phyloP scores from a whole-genome alignment of 768 basidiomycete species.

The Trametes cingulata region DNA sequence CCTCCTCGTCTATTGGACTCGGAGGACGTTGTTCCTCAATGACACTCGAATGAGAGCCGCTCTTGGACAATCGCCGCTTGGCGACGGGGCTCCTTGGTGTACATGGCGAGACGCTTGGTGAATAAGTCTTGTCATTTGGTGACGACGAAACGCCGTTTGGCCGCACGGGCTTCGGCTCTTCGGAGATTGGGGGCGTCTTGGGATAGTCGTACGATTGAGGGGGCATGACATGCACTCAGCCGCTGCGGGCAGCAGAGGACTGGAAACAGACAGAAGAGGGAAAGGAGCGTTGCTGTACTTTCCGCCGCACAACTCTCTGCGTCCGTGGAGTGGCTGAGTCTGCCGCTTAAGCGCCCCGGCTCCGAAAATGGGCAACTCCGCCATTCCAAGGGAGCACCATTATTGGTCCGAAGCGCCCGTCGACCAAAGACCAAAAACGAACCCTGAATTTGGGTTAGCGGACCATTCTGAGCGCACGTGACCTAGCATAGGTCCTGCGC shows the following conservation, averaged over 20 bases:
- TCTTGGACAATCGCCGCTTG: constrained; percentile 6
- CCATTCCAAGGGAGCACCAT: too few species aligned
- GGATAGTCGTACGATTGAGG: background rate
- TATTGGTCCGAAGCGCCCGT: too few species aligned
- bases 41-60: background rate
- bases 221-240: background rate
- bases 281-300: constrained; percentile 4
- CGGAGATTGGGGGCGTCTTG: background rate
- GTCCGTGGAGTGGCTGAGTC: background rate
- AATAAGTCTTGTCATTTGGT: background rate
- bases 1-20: constrained; percentile 22
- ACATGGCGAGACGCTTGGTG: constrained; percentile 7
- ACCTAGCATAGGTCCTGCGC: too few species aligned
- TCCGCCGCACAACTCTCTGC: too few species aligned
- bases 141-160: background rate
- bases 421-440: too few species aligned
- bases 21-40: background rate
- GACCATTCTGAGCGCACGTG: too few species aligned
- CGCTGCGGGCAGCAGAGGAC: background rate
- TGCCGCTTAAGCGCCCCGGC: background rate
- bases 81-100: constrained; percentile 12
- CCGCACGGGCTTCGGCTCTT: background rate
- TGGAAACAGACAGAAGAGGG: constrained; percentile 1
- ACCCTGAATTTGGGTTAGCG: too few species aligned
- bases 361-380: too few species aligned